Base-by-base conservation (phyloP, 805 yeast genomes). In the Wickerhamiella qilinensis region DNA sequence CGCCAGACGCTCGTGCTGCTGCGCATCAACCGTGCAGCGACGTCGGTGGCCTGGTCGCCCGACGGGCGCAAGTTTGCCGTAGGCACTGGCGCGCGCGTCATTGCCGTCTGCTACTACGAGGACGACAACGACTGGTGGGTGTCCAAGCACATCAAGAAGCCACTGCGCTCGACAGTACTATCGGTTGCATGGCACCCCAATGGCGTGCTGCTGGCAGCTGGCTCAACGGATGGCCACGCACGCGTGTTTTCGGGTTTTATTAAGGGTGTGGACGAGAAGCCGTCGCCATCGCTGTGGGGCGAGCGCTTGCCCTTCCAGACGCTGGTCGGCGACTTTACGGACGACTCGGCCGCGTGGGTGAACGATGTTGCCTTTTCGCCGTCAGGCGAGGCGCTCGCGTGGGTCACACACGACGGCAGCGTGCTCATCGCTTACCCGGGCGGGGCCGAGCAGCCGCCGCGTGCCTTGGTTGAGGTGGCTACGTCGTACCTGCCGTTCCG, bases 41-140 rank as follows among this genome's bases (percentile, higher is more conserved):
- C 97, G 2, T 72, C 73, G 49, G 94, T 85, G 37, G 71, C 75
- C 49, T 91, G 99, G 99, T 80, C 94, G 8, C 96, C 97, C 17
- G 73, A 71, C 49, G 97, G 95, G n/a, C 64, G 63, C 54, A 91
- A 91, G 64, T 91, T 91, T 60, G 98, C 98, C 1, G 97, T 88
- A 35, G 98, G 96, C 1, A 81, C 94, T 2, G 84, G 94, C 35
- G 96, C 94, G 33, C 68, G 97, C 43, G 79, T 81, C 45, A 77
- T 91, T 59, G 95, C 97, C 8, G 81, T 91, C 36, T 91, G 98
- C 64, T 91, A 86, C 63, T 91, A 80, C 57, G 98, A 91, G 62
- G 80, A 69, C 45, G 95, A 85, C 52, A 91, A 88, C 58, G 94
- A 91, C 57, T 91, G 99, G 99, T 91, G 99, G 99, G 86, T 91